These are phyloP conservation scores for Gossypium trilobum DNA, from an alignment of 441 rosid species.

Conservation along the genomic window DNA sequence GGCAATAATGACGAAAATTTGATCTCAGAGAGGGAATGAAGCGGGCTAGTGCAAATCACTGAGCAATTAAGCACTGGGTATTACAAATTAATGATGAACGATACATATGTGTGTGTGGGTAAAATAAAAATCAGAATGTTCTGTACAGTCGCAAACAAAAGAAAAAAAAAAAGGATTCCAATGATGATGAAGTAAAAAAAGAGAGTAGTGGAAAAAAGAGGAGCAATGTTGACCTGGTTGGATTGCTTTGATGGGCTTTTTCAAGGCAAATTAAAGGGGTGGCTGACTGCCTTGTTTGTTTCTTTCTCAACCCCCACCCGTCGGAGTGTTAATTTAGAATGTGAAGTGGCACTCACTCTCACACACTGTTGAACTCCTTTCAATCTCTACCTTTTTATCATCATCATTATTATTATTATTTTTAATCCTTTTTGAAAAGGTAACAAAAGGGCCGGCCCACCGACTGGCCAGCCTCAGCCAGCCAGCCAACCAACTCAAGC, in stretches of 20 bases:
- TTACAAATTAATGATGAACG: neutral
- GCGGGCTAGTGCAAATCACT: neutral
- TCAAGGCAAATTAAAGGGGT: conserved; percentile 14
- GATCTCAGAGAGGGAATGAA: neutral
- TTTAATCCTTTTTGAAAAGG: conserved; percentile 11
- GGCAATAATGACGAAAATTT: neutral
- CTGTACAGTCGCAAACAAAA: too few species aligned
- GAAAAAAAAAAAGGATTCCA: neutral
- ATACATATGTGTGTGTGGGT: neutral
- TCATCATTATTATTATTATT: neutral
- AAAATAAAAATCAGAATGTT: too few species aligned
- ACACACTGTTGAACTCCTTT: neutral
- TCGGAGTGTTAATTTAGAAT: neutral
- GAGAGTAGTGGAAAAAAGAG: neutral
- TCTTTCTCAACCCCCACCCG: neutral
- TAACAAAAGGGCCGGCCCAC: conserved; percentile 20
- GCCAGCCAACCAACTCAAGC: conserved; percentile 9
- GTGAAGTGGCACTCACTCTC: conserved; percentile 24
- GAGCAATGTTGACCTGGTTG: conserved; percentile 23
- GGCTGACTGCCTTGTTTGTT: conserved; percentile 2
- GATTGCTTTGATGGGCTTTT: neutral
- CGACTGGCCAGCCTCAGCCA: conserved; percentile 12
- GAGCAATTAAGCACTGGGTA: neutral
- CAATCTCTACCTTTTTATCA: neutral
- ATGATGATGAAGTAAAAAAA: conserved; percentile 7